A percentile compares a stretch with the other conserved stretches of the same genome.
Evolutionary conservation across 2,329 filamentous ascomycete genomes (phyloP).

Genomic region (Hawksworthiomyces lignivorus): DNA sequence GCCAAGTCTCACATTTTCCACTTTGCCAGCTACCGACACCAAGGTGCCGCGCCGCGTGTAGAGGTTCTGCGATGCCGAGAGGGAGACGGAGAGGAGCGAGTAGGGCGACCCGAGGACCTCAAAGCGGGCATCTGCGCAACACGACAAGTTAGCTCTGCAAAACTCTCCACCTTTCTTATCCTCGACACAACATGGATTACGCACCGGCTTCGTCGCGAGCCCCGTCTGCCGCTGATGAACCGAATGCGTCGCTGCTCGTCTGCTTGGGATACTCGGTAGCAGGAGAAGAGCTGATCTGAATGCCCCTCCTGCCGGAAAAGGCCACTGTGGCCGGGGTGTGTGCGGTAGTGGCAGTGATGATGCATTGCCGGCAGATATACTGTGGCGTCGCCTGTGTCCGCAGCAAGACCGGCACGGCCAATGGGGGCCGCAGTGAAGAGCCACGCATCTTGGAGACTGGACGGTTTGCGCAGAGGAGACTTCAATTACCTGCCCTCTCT

Average conservation of each 20-base stretch:
- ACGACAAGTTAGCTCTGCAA: too few relatives aligned
- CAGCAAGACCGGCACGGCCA: constrained; percentile 1
- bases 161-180: too few relatives aligned
- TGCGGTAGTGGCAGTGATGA: background rate
- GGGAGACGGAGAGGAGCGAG: constrained; percentile 85
- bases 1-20: too few relatives aligned
- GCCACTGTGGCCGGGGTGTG: background rate
- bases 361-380: constrained; percentile 48
- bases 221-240: constrained; percentile 32
- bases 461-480: too few relatives aligned
- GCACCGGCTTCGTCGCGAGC: constrained; percentile 45
- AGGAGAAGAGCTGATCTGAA: constrained; percentile 56
- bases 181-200: too few relatives aligned
- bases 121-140: constrained; percentile 88
- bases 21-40: constrained; percentile 80
- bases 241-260: constrained; percentile 47
- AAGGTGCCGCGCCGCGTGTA: constrained; percentile 89
- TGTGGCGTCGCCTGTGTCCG: constrained; percentile 17
- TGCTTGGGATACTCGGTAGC: constrained; percentile 44
- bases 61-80: constrained; percentile 88
- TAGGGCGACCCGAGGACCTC: constrained; percentile 88
- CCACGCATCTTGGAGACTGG: constrained; percentile 14
- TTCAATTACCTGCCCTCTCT: too few relatives aligned
- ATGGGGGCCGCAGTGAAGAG: constrained; percentile 5
- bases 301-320: constrained; percentile 27